A percentile compares a stretch with the other conserved stretches of the same genome.
Evolutionary conservation across 345 rosid species (phyloP).

Genomic region (Orychophragmus violaceus): DNA sequence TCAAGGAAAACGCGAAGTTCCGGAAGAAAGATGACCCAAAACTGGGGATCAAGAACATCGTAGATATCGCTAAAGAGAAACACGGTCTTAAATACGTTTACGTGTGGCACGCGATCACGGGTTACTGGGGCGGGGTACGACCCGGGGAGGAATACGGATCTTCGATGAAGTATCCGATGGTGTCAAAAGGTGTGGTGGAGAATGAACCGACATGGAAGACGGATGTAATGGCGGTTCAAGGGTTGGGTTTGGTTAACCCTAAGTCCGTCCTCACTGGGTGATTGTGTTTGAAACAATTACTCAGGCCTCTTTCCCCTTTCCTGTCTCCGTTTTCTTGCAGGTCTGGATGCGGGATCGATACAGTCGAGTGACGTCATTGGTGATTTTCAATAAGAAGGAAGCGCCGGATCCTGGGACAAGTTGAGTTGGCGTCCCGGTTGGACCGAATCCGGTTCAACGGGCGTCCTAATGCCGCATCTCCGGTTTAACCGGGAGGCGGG

Average conservation of each 20-base stretch:
- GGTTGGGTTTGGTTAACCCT: constrained; percentile 76
- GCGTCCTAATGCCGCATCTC: too few species aligned
- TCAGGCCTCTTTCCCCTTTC: too few species aligned
- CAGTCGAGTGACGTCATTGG: too few species aligned
- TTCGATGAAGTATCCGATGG: constrained; percentile 57
- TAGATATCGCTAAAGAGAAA: constrained; percentile 53
- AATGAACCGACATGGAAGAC: constrained; percentile 85
- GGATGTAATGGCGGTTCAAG: constrained; percentile 60
- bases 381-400: too few species aligned
- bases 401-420: too few species aligned
- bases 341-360: too few species aligned
- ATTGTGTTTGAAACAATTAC: too few species aligned
- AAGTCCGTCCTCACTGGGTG: too few species aligned
- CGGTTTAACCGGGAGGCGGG: too few species aligned
- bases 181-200: constrained; percentile 62
- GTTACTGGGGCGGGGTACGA: constrained; percentile 95
- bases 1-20: constrained; percentile 72
- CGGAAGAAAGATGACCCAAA: constrained; percentile 57
- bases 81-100: constrained; percentile 73
- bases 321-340: too few species aligned
- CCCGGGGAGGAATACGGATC: constrained; percentile 75
- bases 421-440: too few species aligned
- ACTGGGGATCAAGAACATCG: constrained; percentile 67
- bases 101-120: constrained; percentile 94
- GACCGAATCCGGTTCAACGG: too few species aligned